These are phyloP conservation scores for Beauveria asiatica DNA, from an alignment of 2,329 filamentous ascomycete species.

Conservation along the genomic window DNA sequence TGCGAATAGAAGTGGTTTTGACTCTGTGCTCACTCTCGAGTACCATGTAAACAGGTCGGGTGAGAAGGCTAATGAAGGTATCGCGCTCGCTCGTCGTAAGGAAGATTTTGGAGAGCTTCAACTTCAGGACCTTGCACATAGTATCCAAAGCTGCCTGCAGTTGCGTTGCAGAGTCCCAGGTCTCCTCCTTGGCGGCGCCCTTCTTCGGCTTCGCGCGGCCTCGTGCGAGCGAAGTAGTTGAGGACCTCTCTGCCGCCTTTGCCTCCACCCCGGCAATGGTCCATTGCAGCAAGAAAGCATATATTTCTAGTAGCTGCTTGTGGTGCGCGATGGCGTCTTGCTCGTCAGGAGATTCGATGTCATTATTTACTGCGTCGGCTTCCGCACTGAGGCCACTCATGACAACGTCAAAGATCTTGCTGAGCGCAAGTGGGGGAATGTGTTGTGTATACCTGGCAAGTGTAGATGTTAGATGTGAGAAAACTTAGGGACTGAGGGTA, in stretches of 20 bases:
- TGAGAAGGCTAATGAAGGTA: conserved; percentile 87
- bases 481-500: conserved; percentile 6
- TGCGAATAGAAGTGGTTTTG: conserved; percentile 80
- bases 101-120: conserved; percentile 89
- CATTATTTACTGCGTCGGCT: conserved; percentile 75
- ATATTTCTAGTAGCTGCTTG: conserved; percentile 87
- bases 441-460: conserved; percentile 65
- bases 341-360: conserved; percentile 79
- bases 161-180: conserved; percentile 84
- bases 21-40: conserved; percentile 89
- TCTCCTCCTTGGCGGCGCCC: conserved; percentile 65
- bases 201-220: conserved; percentile 72
- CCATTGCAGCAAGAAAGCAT: conserved; percentile 92
- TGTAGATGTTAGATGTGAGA: neutral
- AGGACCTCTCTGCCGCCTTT: conserved; percentile 84
- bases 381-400: conserved; percentile 79
- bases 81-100: conserved; percentile 93
- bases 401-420: conserved; percentile 87
- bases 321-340: conserved; percentile 80
- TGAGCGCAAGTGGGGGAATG: conserved; percentile 72
- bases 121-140: conserved; percentile 91
- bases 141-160: conserved; percentile 81
- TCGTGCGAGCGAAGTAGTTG: conserved; percentile 55
- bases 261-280: conserved; percentile 88
- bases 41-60: conserved; percentile 85